Percentiles rank a stretch among this genome's conserved stretches.
phyloP scores from a whole-genome alignment of 73 alveolate species.

The Tetrahymena elliotti region DNA sequence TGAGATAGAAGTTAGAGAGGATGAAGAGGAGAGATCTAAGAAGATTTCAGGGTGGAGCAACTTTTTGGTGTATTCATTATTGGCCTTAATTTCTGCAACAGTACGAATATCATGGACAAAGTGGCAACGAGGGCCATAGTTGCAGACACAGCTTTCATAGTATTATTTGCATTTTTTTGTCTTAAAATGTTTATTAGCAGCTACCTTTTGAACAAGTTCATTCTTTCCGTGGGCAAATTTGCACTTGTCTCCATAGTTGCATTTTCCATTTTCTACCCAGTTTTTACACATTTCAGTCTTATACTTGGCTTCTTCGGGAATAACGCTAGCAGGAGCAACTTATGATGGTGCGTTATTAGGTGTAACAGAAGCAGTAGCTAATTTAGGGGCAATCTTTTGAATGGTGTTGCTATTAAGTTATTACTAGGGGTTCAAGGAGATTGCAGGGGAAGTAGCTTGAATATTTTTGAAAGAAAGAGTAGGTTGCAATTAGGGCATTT shows the following conservation, averaged over 20 bases:
- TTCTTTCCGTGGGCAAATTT: constrained; percentile 88
- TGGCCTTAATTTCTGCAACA: constrained; percentile 49
- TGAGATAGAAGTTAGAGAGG: not conserved
- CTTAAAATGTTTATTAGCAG: constrained; percentile 61
- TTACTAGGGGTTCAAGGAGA: not conserved
- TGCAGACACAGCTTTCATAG: constrained; percentile 56
- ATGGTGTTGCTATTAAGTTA: not conserved
- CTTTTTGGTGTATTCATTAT: not conserved
- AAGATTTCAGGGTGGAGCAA: not conserved
- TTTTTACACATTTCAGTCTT: constrained; percentile 94
- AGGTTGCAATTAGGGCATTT: not conserved
- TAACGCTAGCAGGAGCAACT: not conserved
- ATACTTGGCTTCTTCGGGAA: constrained; percentile 52
- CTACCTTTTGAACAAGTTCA: constrained; percentile 66
- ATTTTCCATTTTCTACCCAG: constrained; percentile 80
- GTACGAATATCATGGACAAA: constrained; percentile 83
- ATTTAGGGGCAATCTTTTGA: not conserved
- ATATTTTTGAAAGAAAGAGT: not conserved
- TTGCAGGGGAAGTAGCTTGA: not conserved
- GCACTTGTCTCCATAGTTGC: constrained; percentile 86
- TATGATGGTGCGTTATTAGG: not conserved
- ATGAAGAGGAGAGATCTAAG: not conserved
- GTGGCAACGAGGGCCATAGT: constrained; percentile 86
- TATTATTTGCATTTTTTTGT: constrained; percentile 57
- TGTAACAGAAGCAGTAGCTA: not conserved